A percentile compares a stretch with the other conserved stretches of the same genome.
phyloP scores from a whole-genome alignment of 1,139 yeast genomes.

The Debaryomycetaceae sp. region DNA sequence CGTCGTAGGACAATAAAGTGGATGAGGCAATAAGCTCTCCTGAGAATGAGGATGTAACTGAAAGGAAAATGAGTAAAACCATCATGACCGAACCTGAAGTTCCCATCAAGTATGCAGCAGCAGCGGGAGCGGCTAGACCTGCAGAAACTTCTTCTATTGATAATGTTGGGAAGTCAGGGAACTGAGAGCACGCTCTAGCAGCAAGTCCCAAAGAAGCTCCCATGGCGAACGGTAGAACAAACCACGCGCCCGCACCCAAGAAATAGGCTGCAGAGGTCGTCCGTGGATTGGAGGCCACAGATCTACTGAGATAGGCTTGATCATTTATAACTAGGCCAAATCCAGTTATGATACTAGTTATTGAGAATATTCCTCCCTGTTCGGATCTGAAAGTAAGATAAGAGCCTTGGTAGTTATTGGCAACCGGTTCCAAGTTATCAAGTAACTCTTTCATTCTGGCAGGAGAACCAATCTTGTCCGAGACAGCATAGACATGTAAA shows the following conservation, averaged over 20 bases:
- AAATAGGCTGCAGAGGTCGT: slow-evolving; percentile 39
- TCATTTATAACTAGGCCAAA: slow-evolving; percentile 31
- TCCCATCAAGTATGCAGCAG: slow-evolving; percentile 24
- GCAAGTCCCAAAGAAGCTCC: slow-evolving; percentile 28
- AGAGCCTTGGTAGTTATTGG: slow-evolving; percentile 33
- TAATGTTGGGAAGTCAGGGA: slow-evolving; percentile 23
- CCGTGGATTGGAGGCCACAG: slow-evolving; percentile 29
- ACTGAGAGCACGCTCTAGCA: slow-evolving; percentile 20
- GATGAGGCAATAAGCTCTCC: slow-evolving; percentile 32
- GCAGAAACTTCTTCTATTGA: slow-evolving; percentile 21
- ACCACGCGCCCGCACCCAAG: slow-evolving; percentile 26
- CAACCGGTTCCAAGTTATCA: slow-evolving; percentile 17
- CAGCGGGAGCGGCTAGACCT: slow-evolving; percentile 27
- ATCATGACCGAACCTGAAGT: slow-evolving; percentile 28
- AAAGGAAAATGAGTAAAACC: slow-evolving; percentile 23
- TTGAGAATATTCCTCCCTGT: slow-evolving; percentile 26
- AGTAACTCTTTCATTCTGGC: slow-evolving; percentile 25
- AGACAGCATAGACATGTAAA: slow-evolving; percentile 8
- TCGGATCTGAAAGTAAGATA: slow-evolving; percentile 29
- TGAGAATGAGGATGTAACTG: slow-evolving; percentile 30
- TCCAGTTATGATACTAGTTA: slow-evolving; percentile 26
- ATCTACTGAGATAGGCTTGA: slow-evolving; percentile 32
- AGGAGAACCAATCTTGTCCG: slow-evolving; percentile 26
- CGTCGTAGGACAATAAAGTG: slow-evolving; percentile 27
- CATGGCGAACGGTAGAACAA: slow-evolving; percentile 24